A percentile compares a stretch with the other conserved stretches of the same genome.
These are phyloP conservation scores for Monascus purpureus DNA, from an alignment of 495 filamentous ascomycete genomes.

Conservation along the genomic window DNA sequence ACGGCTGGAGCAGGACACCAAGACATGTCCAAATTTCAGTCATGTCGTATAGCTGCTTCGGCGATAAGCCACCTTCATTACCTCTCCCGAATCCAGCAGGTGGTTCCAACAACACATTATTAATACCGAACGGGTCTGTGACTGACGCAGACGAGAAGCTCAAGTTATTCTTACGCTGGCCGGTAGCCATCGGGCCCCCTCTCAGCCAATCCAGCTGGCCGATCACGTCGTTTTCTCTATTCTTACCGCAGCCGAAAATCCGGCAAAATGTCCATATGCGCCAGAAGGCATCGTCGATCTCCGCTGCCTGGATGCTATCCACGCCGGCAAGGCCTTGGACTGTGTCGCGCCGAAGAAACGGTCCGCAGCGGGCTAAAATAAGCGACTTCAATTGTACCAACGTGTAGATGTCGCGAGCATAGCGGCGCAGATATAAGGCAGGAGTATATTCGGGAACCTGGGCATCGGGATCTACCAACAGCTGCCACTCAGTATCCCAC, in stretches of 20 bases:
- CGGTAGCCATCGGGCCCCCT: conserved; percentile 38
- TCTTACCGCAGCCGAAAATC: conserved; percentile 46
- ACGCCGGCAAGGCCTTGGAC: conserved; percentile 38
- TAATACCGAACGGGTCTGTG: conserved; percentile 36
- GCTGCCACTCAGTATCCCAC: conserved; percentile 30
- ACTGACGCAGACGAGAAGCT: conserved; percentile 17
- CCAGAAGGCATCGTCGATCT: conserved; percentile 55
- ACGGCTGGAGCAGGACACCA: conserved; percentile 39
- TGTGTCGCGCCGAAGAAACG: conserved; percentile 45
- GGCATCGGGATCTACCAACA: conserved; percentile 27
- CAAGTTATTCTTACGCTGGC: conserved; percentile 21
- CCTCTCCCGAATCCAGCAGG: conserved; percentile 45
- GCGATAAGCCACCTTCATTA: conserved; percentile 40
- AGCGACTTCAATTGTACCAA: conserved; percentile 45
- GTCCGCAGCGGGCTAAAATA: conserved; percentile 43
- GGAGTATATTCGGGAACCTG: conserved; percentile 45
- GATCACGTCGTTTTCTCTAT: conserved; percentile 46
- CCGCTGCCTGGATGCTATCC: conserved; percentile 32
- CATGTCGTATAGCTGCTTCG: conserved; percentile 49
- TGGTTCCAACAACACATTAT: conserved; percentile 40
- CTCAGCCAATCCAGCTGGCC: conserved; percentile 53
- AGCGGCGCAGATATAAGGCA: conserved; percentile 38
- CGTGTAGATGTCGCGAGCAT: conserved; percentile 43
- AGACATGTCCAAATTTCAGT: conserved; percentile 55
- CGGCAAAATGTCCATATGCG: conserved; percentile 58